A percentile compares a stretch with the other conserved stretches of the same genome.
Evolutionary conservation across 495 filamentous ascomycete genomes (phyloP).

Genomic region (Viridothelium virens): DNA sequence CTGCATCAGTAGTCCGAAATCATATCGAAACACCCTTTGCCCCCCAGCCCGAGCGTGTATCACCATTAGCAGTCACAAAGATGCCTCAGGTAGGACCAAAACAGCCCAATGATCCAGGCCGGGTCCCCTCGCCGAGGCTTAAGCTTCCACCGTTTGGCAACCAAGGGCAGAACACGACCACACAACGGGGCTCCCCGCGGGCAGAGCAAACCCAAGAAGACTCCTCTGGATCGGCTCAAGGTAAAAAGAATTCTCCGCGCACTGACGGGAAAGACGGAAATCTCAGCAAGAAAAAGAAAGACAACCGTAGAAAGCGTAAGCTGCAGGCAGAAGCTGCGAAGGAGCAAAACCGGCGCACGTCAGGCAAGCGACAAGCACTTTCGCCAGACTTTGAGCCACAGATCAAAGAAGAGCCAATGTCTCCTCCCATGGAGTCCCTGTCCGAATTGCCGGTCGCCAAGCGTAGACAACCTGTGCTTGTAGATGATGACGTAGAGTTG

Average conservation of each 20-base stretch:
- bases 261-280: constrained; percentile 15
- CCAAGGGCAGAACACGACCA: neutral
- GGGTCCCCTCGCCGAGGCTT: neutral
- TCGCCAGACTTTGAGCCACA: constrained; percentile 40
- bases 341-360: constrained; percentile 12
- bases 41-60: constrained; percentile 74
- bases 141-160: neutral
- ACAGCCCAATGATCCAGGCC: constrained; percentile 20
- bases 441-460: neutral
- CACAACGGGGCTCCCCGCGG: neutral
- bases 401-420: constrained; percentile 83
- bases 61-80: constrained; percentile 61
- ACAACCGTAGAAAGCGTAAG: constrained; percentile 1
- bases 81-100: constrained; percentile 43
- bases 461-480: neutral
- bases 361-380: constrained; percentile 5
- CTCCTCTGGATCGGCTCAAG: constrained; percentile 6
- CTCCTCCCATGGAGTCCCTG: constrained; percentile 47
- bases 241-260: constrained; percentile 1
- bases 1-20: constrained; percentile 16
- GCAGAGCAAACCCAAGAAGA: constrained; percentile 4
- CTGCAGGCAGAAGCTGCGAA: constrained; percentile 14
- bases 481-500: constrained; percentile 16
- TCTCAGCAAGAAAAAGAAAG: constrained; percentile 23
- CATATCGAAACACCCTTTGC: constrained; percentile 17